These are phyloP conservation scores for Bruguiera gymnorhiza DNA, from an alignment of 345 rosid species.

Conservation along the genomic window DNA sequence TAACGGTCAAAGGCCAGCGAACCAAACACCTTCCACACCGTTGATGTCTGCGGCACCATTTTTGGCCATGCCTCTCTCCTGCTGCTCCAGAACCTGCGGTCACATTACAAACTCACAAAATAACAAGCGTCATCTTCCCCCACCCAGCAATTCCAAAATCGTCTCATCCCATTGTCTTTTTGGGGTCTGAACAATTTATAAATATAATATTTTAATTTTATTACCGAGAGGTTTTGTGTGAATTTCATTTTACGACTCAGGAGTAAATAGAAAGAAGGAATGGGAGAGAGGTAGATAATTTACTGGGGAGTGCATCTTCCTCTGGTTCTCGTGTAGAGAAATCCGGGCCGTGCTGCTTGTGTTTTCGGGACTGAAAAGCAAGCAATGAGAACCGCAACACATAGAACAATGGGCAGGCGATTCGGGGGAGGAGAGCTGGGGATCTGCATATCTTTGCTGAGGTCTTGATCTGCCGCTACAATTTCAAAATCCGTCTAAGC, in stretches of 20 bases:
- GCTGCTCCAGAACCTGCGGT: conserved; percentile 80
- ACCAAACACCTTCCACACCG: conserved; percentile 74
- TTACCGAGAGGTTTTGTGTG: too few relatives aligned
- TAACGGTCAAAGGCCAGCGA: conserved; percentile 58
- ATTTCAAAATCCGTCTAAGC: too few relatives aligned
- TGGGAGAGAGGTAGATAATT: not conserved
- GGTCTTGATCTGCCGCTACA: too few relatives aligned
- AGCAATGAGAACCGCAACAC: not conserved
- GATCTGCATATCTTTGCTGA: not conserved
- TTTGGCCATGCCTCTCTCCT: conserved; percentile 79
- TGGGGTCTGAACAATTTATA: too few relatives aligned
- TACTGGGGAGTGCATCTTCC: conserved; percentile 89
- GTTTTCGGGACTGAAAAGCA: not conserved
- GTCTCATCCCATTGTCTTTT: too few relatives aligned
- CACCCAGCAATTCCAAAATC: not conserved
- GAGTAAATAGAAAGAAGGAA: not conserved
- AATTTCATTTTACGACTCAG: not conserved
- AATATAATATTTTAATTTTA: too few relatives aligned
- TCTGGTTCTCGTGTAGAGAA: conserved; percentile 58
- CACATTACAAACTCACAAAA: not conserved
- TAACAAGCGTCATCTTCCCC: too few relatives aligned
- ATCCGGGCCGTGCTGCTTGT: conserved; percentile 37
- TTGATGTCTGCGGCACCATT: conserved; percentile 75
- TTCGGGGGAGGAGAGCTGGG: not conserved
- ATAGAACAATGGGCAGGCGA: conserved; percentile 9